Evolutionary conservation across 441 rosid species (phyloP).

Genomic region (Pelargonium citronellum): DNA sequence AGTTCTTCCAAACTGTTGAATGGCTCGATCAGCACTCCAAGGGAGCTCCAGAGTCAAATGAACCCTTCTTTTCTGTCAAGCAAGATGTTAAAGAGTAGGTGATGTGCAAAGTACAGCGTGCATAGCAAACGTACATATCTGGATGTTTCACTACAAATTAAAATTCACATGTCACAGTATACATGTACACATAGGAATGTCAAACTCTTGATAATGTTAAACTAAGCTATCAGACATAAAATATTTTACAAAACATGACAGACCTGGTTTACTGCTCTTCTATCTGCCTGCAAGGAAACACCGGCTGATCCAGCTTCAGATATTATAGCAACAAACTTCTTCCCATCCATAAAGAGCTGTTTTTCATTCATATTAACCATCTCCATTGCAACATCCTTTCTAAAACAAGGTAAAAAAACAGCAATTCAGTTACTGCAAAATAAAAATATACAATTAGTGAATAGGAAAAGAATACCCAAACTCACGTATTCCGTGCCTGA

Average conservation of each 20-base stretch:
- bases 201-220: conserved; percentile 15
- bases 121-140: conserved; percentile 7
- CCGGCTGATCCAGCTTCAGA: conserved; percentile 99
- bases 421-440: conserved; percentile 26
- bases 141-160: conserved; percentile 6
- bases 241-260: conserved; percentile 19
- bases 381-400: conserved; percentile 96
- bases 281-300: conserved; percentile 97
- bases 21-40: conserved; percentile 99
- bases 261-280: conserved; percentile 90
- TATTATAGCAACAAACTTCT: conserved; percentile 90
- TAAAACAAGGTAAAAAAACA: conserved; percentile 32
- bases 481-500: conserved; percentile 95
- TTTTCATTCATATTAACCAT: conserved; percentile 99
- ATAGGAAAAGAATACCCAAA: conserved; percentile 23
- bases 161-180: conserved; percentile 7
- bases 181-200: conserved; percentile 12
- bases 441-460: conserved; percentile 14
- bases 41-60: conserved; percentile 98
- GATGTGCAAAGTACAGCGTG: conserved; percentile 13
- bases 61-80: conserved; percentile 80
- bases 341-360: conserved; percentile 97
- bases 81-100: conserved; percentile 16
- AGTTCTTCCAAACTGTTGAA: conserved; percentile 98
- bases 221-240: conserved; percentile 6